Conservation (phyloP, 768 basidiomycete species). For the Rhizopogon rudus region DNA sequence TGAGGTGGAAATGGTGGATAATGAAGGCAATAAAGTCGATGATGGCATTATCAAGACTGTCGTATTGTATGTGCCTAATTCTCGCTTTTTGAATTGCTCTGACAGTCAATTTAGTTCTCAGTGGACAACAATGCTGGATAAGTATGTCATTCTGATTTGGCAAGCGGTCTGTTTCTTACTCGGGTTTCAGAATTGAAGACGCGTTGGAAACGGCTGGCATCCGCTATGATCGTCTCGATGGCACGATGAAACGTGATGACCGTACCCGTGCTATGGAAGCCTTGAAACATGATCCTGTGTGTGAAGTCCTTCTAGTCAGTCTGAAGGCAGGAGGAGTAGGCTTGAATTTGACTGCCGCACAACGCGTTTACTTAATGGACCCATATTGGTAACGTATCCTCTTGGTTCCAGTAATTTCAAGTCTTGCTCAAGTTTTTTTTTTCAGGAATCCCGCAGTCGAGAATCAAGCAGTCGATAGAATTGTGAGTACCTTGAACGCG, state of each 20-base stretch:
- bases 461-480: constrained; percentile 97
- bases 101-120: constrained; percentile 57
- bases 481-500: constrained; percentile 49
- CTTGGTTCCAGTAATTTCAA: neutral
- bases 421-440: constrained; percentile 1
- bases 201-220: constrained; percentile 81
- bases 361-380: constrained; percentile 93
- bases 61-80: constrained; percentile 72
- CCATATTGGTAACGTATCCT: constrained; percentile 73
- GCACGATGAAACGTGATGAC: constrained; percentile 97
- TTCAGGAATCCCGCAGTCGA: constrained; percentile 93
- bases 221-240: constrained; percentile 88
- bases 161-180: constrained; percentile 1
- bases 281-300: constrained; percentile 82
- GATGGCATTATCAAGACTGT: constrained; percentile 83
- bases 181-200: constrained; percentile 69
- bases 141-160: constrained; percentile 36
- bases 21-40: constrained; percentile 63
- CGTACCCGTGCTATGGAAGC: constrained; percentile 89
- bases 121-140: constrained; percentile 93
- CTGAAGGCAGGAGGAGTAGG: constrained; percentile 97
- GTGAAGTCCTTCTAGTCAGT: constrained; percentile 94
- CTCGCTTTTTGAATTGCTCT: constrained; percentile 11
- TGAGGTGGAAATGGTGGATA: constrained; percentile 76
- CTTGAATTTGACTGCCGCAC: constrained; percentile 91